phyloP scores from a whole-genome alignment of 2,329 filamentous ascomycete genomes.

The Atkinsonella texensis region DNA sequence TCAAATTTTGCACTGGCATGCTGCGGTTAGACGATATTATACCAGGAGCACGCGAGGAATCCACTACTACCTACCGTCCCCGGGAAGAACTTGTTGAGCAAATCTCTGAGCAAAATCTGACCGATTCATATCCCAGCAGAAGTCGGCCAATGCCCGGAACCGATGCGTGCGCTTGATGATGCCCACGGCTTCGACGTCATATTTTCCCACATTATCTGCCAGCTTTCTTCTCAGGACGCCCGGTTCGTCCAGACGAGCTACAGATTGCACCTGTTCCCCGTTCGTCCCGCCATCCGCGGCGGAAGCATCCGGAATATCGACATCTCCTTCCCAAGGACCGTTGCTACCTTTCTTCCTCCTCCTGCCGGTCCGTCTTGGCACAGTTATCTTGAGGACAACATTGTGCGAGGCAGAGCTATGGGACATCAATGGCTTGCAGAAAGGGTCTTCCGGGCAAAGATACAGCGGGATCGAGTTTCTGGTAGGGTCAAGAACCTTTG shows the following conservation, averaged over 20 bases:
- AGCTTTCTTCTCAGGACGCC: constrained; percentile 48
- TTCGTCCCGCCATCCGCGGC: constrained; percentile 3
- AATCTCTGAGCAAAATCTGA: constrained; percentile 62
- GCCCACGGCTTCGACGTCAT: constrained; percentile 59
- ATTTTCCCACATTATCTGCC: constrained; percentile 56
- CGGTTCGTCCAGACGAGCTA: constrained; percentile 40
- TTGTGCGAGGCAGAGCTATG: constrained; percentile 68
- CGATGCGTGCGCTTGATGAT: constrained; percentile 70
- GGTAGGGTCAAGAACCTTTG: constrained; percentile 33
- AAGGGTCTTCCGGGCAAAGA: constrained; percentile 66
- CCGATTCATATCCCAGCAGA: constrained; percentile 62
- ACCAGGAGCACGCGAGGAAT: too few species aligned
- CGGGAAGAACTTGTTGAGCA: constrained; percentile 56
- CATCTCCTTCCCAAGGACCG: constrained; percentile 46
- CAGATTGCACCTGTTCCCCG: constrained; percentile 24
- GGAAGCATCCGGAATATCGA: constrained; percentile 18
- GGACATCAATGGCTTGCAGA: constrained; percentile 67
- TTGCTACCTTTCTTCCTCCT: constrained; percentile 72
- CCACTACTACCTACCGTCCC: constrained; percentile 44
- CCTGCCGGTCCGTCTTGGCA: constrained; percentile 76
- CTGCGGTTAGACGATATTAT: neutral
- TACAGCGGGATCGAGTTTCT: constrained; percentile 53
- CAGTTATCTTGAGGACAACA: constrained; percentile 71
- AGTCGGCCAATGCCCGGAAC: constrained; percentile 79
- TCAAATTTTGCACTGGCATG: constrained; percentile 34